phyloP scores from a whole-genome alignment of 805 yeast species.

The Metschnikowia corniflorae region DNA sequence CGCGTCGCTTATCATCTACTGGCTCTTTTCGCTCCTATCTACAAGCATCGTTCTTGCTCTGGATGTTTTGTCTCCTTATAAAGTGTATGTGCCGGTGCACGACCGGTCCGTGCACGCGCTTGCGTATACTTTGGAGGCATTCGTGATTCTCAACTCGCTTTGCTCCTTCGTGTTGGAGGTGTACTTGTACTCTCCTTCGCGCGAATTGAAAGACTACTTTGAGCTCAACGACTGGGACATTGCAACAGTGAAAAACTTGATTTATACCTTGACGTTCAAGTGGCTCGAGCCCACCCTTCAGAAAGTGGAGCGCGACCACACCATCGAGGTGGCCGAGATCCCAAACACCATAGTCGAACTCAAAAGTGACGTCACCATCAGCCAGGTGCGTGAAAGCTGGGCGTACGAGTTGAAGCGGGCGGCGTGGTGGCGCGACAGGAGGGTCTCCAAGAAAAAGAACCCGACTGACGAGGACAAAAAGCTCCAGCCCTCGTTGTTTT shows the following conservation, averaged over 20 bases:
- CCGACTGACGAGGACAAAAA: constrained; percentile 13
- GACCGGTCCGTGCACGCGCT: constrained; percentile 10
- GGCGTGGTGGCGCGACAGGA: constrained; percentile 19
- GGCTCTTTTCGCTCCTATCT: constrained; percentile 17
- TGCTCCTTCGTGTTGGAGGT: constrained; percentile 18
- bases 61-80: constrained; percentile 22
- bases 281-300: constrained; percentile 28
- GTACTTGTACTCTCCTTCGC: constrained; percentile 20
- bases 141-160: constrained; percentile 12
- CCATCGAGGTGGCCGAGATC: constrained; percentile 19
- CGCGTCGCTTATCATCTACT: constrained; percentile 23
- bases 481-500: constrained; percentile 22
- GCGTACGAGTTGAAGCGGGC: constrained; percentile 13
- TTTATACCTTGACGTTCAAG: constrained; percentile 22
- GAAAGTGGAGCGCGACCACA: constrained; percentile 22
- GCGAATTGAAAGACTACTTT: constrained; percentile 21
- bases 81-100: constrained; percentile 12
- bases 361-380: constrained; percentile 11
- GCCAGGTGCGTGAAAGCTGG: constrained; percentile 21
- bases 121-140: constrained; percentile 15
- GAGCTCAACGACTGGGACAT: constrained; percentile 26
- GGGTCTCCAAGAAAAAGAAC: constrained; percentile 6
- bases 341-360: constrained; percentile 16
- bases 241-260: constrained; percentile 21
- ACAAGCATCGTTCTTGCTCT: constrained; percentile 14